Evolutionary conservation across 768 basidiomycete genomes (phyloP).

Genomic region (Sarcomyxa edulis): DNA sequence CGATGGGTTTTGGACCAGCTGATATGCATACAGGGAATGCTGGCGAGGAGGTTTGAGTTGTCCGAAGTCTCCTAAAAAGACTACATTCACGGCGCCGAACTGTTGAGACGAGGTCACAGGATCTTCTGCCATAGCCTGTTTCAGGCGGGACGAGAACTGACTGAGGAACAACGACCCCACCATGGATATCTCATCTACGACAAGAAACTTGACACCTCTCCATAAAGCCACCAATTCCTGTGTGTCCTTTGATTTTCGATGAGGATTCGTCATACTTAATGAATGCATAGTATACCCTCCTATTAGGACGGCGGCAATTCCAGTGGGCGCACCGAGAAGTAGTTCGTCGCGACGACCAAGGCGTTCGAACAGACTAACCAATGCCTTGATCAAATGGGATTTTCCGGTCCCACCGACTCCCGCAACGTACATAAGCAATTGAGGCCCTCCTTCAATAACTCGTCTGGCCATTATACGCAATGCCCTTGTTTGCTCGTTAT

Average conservation of each 20-base stretch:
- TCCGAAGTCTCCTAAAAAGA: no score
- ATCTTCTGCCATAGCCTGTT: no score
- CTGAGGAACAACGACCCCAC: constrained; percentile 12
- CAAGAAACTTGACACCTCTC: constrained; percentile 16
- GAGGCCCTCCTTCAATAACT: constrained; percentile 3
- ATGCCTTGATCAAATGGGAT: constrained; percentile 28
- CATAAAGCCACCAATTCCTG: constrained; percentile 3
- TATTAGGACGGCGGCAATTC: constrained; percentile 34
- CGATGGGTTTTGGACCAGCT: no score
- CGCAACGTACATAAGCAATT: constrained; percentile 28
- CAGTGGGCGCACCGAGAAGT: constrained; percentile 27
- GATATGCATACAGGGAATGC: no score
- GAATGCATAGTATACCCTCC: constrained; percentile 34
- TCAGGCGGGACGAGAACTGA: constrained; percentile 13
- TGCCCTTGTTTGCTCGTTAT: constrained; percentile 26
- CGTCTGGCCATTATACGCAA: constrained; percentile 26
- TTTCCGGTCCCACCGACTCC: constrained; percentile 42
- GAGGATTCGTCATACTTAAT: constrained; percentile 11
- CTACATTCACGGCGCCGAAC: no score
- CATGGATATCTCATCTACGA: constrained; percentile 17
- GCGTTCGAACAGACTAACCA: constrained; percentile 23
- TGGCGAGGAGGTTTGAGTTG: no score
- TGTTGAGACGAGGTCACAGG: no score
- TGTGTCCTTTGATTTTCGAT: constrained; percentile 6
- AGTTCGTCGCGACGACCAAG: constrained; percentile 17